Evolutionary conservation across 768 basidiomycete genomes (phyloP).

Genomic region (Porphyrellus cyaneotinctus): DNA sequence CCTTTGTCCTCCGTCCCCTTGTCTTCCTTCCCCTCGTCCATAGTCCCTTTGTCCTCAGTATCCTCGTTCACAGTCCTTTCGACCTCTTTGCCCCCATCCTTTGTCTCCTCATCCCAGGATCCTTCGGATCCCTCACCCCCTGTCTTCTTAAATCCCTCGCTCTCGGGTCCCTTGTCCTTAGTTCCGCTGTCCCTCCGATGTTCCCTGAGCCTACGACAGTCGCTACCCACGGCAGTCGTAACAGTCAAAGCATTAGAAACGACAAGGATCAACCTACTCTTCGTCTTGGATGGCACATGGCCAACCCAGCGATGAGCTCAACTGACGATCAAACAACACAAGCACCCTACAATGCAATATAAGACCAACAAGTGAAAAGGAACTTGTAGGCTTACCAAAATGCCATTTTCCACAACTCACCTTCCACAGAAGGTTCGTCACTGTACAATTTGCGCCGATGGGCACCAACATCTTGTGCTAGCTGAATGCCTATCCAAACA

Average conservation of each 20-base stretch:
- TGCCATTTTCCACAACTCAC: slow-evolving; percentile 58
- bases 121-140: no score
- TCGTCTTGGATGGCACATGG: slow-evolving; percentile 66
- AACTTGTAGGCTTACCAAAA: slow-evolving; percentile 36
- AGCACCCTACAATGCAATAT: slow-evolving; percentile 22
- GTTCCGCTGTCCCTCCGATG: no score
- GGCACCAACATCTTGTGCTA: slow-evolving; percentile 57
- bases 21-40: no score
- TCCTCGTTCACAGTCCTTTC: no score
- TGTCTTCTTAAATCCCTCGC: no score
- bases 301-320: slow-evolving; percentile 55
- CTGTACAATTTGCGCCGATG: slow-evolving; percentile 39
- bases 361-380: background rate
- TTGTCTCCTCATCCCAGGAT: no score
- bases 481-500: slow-evolving; percentile 55
- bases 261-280: slow-evolving; percentile 45
- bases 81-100: no score
- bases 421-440: slow-evolving; percentile 38
- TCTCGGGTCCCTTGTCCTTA: no score
- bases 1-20: no score
- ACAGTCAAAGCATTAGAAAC: background rate
- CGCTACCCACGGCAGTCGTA: no score
- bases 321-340: slow-evolving; percentile 27
- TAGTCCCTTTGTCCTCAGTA: no score
- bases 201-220: no score